phyloP scores from a whole-genome alignment of 1,139 yeast species.

The Diutina ranongensis region DNA sequence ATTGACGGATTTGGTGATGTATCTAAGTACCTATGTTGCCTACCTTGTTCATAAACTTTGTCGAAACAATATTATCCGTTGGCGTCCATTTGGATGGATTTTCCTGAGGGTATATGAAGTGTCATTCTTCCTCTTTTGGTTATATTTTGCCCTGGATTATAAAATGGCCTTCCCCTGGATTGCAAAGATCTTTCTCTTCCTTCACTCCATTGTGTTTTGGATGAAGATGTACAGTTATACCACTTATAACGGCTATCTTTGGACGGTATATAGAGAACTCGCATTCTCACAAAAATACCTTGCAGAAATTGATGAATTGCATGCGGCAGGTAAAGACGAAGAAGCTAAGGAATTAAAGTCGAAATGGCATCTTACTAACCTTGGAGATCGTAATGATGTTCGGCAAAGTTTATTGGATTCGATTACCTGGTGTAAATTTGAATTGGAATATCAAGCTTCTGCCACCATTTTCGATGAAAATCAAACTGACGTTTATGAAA shows the following conservation, averaged over 20 bases:
- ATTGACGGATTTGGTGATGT: constrained; percentile 60
- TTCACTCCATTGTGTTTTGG: constrained; percentile 74
- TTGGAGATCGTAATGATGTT: constrained; percentile 15
- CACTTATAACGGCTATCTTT: constrained; percentile 79
- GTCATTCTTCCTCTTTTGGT: constrained; percentile 34
- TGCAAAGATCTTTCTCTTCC: constrained; percentile 66
- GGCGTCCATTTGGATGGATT: constrained; percentile 54
- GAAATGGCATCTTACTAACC: constrained; percentile 6
- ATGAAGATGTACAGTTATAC: constrained; percentile 94
- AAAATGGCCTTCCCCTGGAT: constrained; percentile 41
- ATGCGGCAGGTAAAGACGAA: not conserved
- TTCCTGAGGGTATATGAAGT: constrained; percentile 48
- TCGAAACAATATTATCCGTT: constrained; percentile 28
- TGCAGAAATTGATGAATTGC: constrained; percentile 13
- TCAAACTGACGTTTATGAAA: constrained; percentile 11
- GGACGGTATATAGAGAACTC: constrained; percentile 54
- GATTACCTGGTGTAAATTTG: constrained; percentile 52
- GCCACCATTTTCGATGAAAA: constrained; percentile 13
- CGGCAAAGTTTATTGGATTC: constrained; percentile 29
- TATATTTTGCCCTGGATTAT: constrained; percentile 38
- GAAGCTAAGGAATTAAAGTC: not conserved
- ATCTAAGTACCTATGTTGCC: constrained; percentile 46
- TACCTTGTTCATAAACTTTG: constrained; percentile 44
- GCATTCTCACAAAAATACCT: constrained; percentile 29
- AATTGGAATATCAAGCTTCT: constrained; percentile 37